Conservation (phyloP, 106 monocot species). For the Hemerocallis citrina region DNA sequence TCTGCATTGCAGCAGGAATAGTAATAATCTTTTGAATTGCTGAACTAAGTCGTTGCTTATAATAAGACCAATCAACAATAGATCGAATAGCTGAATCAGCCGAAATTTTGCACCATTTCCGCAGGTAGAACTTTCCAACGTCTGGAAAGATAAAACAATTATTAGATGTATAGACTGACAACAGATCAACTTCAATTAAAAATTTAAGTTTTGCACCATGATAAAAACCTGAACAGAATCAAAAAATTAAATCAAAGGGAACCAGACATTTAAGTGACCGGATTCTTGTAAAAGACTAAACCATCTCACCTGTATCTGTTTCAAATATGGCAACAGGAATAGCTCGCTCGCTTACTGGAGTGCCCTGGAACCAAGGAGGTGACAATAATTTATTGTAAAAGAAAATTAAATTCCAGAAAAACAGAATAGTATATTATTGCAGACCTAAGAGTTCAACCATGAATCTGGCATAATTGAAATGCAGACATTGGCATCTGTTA, state of each 20-base stretch:
- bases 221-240: neutral
- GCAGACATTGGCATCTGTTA: too few relatives aligned
- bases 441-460: too few relatives aligned
- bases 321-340: slow-evolving; percentile 96
- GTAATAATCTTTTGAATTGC: slow-evolving; percentile 98
- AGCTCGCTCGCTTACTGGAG: slow-evolving; percentile 97
- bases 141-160: slow-evolving; percentile 23
- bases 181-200: neutral
- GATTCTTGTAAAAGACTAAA: neutral
- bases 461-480: too few relatives aligned
- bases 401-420: slow-evolving; percentile 5
- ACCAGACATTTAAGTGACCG: neutral
- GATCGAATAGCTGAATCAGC: slow-evolving; percentile 69
- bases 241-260: too few relatives aligned
- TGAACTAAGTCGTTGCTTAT: slow-evolving; percentile 85
- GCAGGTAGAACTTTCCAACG: slow-evolving; percentile 68
- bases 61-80: slow-evolving; percentile 97
- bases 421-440: too few relatives aligned
- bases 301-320: slow-evolving; percentile 62
- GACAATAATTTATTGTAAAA: neutral
- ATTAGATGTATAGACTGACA: neutral
- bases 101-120: slow-evolving; percentile 91
- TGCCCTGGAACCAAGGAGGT: slow-evolving; percentile 40
- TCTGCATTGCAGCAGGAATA: slow-evolving; percentile 99
- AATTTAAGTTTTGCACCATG: neutral